Base-by-base conservation (phyloP, 495 filamentous ascomycete genomes). In the Aspergillus bridgeri region DNA sequence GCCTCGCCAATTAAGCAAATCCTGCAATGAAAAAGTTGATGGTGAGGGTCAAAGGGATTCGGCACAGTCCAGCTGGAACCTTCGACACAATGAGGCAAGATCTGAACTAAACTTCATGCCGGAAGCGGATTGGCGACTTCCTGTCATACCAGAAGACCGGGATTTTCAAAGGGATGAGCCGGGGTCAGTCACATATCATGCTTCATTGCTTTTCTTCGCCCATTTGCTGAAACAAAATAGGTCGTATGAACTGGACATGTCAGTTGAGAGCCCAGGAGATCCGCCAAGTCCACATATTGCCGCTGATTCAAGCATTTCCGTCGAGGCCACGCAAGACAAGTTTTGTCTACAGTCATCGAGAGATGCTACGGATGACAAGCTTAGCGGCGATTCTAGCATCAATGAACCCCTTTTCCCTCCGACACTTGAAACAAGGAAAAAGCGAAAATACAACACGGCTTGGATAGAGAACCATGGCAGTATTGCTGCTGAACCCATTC, bases 61-160 rank as follows among this genome's bases (percentile, higher is more conserved):
- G 25, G 71, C 62, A 29, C 53, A 54, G 27, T 58, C 62, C 7
- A 63, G 25, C 7, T 51, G 53, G n/a, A 58, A 61, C 38, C 46
- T 52, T 22, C 61, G 60, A 29, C 60, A 56, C 6, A 58, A 63
- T 42, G 42, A 42, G 5, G 54, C 51, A 13, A 58, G 60, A 17
- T n/a, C 45, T 17, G 64, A 68, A 19, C 48, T 54, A 6, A 56
- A 48, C 50, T 13, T 51, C 5, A 60, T 27, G 2, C 7, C 51
- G 20, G 83, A 60, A 65, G 86, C 90, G 61, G 57, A 57, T 20
- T 88, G 86, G 27, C 81, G 81, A 61, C 70, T 98, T 54, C 89
- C 93, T 7, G 84, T 88, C 0, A 96, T 98, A 50, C 68, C 85
- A 51, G 94, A 98, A 71, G 86, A 89, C 65, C 94, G 92, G 70